phyloP scores from a whole-genome alignment of 768 basidiomycete genomes.

The Suillus fuscotomentosus region DNA sequence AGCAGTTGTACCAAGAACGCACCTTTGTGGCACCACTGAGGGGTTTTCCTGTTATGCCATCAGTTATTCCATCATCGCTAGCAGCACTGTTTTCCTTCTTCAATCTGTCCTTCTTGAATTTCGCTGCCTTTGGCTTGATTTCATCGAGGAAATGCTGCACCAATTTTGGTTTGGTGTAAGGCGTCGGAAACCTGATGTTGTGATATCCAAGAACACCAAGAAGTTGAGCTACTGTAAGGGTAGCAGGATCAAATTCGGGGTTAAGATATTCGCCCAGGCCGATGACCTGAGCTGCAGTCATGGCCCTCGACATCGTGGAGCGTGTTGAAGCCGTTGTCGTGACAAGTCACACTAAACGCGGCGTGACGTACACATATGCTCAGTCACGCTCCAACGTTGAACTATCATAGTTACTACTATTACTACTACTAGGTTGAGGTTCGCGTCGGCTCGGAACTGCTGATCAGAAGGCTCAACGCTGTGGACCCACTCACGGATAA shows the following conservation, averaged over 20 bases:
- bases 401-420: too few species aligned
- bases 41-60: slow-evolving; percentile 78
- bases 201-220: slow-evolving; percentile 77
- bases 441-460: too few species aligned
- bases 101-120: slow-evolving; percentile 61
- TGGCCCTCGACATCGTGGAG: slow-evolving; percentile 59
- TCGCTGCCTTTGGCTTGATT: slow-evolving; percentile 57
- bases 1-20: slow-evolving; percentile 8
- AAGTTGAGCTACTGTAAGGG: slow-evolving; percentile 79
- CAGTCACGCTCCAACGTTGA: neutral
- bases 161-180: slow-evolving; percentile 76
- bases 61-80: slow-evolving; percentile 80
- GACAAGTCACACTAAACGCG: slow-evolving; percentile 6
- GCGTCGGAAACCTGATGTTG: slow-evolving; percentile 69
- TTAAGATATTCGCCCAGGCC: slow-evolving; percentile 75
- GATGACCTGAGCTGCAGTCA: slow-evolving; percentile 79
- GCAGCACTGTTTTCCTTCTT: slow-evolving; percentile 69
- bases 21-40: slow-evolving; percentile 52
- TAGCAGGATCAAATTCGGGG: slow-evolving; percentile 69
- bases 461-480: too few species aligned
- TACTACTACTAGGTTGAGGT: too few species aligned
- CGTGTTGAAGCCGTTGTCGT: neutral
- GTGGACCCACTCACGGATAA: too few species aligned
- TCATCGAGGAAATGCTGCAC: slow-evolving; percentile 77
- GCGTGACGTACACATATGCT: slow-evolving; percentile 20